Percentiles rank a stretch among this genome's conserved stretches.
Evolutionary conservation across 1,139 yeast species (phyloP).

Genomic region (Scheffersomyces insectosa): DNA sequence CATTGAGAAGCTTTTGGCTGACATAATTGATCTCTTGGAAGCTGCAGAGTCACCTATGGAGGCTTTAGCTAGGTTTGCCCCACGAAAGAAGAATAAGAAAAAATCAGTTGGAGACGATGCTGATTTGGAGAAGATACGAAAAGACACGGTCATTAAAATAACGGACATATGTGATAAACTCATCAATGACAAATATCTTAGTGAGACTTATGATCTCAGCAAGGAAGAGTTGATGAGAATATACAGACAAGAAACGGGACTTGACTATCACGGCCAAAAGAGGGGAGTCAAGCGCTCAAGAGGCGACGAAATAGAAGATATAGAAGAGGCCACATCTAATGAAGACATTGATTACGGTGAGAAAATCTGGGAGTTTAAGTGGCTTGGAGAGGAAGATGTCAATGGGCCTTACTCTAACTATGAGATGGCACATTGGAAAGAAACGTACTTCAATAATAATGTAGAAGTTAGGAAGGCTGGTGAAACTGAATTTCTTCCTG

Average conservation of each 20-base stretch:
- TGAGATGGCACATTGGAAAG: constrained; percentile 64
- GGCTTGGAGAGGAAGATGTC: constrained; percentile 50
- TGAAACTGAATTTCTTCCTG: constrained; percentile 25
- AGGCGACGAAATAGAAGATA: constrained; percentile 11
- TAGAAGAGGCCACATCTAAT: constrained; percentile 10
- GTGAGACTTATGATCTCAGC: constrained; percentile 53
- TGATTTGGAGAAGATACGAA: constrained; percentile 19
- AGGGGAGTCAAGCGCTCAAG: constrained; percentile 24
- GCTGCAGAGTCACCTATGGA: constrained; percentile 70
- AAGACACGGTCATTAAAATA: constrained; percentile 32
- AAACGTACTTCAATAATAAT: constrained; percentile 52
- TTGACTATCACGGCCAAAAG: constrained; percentile 17
- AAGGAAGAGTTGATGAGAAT: constrained; percentile 61
- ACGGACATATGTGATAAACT: constrained; percentile 55
- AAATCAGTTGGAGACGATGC: constrained; percentile 6
- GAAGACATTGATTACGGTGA: constrained; percentile 27
- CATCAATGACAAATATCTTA: constrained; percentile 36
- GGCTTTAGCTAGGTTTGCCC: constrained; percentile 49
- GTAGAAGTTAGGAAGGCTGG: constrained; percentile 46
- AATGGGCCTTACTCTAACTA: constrained; percentile 61
- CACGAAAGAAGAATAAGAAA: constrained; percentile 23
- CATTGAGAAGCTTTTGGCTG: constrained; percentile 27
- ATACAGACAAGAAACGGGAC: constrained; percentile 54
- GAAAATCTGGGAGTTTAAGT: constrained; percentile 60
- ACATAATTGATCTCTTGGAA: constrained; percentile 45